Percentiles rank a stretch among this genome's conserved stretches.
Evolutionary conservation across 1,284 basidiomycete species (phyloP).

Genomic region (Ganoderma resinaceum): DNA sequence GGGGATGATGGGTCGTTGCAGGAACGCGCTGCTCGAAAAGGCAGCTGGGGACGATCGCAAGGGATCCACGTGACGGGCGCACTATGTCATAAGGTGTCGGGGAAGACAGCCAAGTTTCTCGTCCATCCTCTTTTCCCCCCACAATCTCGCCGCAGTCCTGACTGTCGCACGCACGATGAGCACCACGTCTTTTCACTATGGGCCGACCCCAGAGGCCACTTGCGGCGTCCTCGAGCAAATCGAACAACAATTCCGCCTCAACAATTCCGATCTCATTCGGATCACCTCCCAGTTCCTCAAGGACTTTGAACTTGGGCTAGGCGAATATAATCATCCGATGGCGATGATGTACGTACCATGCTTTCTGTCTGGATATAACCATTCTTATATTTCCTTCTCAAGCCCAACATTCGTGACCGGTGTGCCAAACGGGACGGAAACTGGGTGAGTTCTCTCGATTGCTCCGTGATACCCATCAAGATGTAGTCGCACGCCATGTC

Average conservation of each 20-base stretch:
- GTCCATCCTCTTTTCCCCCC: constrained; percentile 21
- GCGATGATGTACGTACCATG: constrained; percentile 82
- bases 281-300: constrained; percentile 83
- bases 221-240: constrained; percentile 52
- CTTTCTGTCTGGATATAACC: not conserved
- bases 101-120: constrained; percentile 27
- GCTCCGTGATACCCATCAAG: not conserved
- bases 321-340: constrained; percentile 78
- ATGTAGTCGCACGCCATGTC: constrained; percentile 4
- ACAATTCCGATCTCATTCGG: constrained; percentile 62
- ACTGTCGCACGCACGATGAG: constrained; percentile 30
- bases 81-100: constrained; percentile 33
- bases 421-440: constrained; percentile 91
- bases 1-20: constrained; percentile 10
- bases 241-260: constrained; percentile 75
- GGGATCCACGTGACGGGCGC: constrained; percentile 23
- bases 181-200: constrained; percentile 33
- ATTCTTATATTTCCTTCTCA: constrained; percentile 38
- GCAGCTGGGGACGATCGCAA: constrained; percentile 24
- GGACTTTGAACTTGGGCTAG: constrained; percentile 79
- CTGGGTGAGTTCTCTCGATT: constrained; percentile 67
- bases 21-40: constrained; percentile 21
- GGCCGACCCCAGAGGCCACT: constrained; percentile 28
- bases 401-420: constrained; percentile 89
- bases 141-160: constrained; percentile 5